phyloP scores from a whole-genome alignment of 192 early-diverging fungal species.

The Backusella macrospora region DNA sequence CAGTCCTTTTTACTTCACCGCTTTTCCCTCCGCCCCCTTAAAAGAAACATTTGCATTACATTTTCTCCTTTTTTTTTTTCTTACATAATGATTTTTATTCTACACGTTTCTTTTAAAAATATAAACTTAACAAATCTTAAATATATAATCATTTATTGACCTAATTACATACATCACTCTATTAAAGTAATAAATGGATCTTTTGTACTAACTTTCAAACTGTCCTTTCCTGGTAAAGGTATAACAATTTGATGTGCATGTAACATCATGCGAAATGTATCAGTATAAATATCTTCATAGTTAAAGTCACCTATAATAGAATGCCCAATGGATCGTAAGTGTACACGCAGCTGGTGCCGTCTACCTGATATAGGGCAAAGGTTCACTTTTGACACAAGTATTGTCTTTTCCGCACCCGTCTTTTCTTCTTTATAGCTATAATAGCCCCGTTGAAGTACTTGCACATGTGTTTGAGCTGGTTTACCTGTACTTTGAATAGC shows the following conservation, averaged over 20 bases:
- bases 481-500: constrained; percentile 27
- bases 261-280: constrained; percentile 49
- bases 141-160: constrained; percentile 11
- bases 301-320: constrained; percentile 49
- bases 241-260: constrained; percentile 43
- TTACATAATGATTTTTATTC: background rate
- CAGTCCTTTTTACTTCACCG: too few relatives aligned
- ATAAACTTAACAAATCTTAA: background rate
- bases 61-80: background rate
- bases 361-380: constrained; percentile 38
- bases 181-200: constrained; percentile 20
- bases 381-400: constrained; percentile 31
- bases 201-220: background rate
- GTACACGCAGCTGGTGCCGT: constrained; percentile 45
- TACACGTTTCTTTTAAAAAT: background rate
- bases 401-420: background rate
- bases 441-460: constrained; percentile 33
- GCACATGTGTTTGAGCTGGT: constrained; percentile 37
- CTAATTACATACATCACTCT: background rate
- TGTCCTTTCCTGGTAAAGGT: constrained; percentile 17
- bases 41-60: background rate
- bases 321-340: constrained; percentile 39
- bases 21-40: background rate
- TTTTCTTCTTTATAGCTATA: constrained; percentile 31
- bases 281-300: constrained; percentile 42